Conservation (phyloP, 2,329 filamentous ascomycete genomes). For the Monilinia polystroma region DNA sequence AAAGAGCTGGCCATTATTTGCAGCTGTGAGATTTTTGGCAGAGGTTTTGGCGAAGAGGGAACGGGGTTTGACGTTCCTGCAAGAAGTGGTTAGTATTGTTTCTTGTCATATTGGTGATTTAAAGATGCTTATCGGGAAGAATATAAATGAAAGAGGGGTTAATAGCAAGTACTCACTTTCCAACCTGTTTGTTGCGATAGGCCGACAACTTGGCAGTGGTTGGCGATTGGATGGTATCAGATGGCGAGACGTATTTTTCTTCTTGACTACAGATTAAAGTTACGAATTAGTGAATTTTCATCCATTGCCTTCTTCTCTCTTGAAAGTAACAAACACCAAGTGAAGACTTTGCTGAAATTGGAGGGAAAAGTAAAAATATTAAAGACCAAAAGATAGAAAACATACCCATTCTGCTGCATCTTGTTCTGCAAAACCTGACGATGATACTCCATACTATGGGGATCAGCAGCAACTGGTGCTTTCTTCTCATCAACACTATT, state of each 20-base stretch:
- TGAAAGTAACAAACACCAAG: neutral
- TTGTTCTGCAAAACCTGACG: constrained; percentile 72
- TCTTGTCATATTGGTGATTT: neutral
- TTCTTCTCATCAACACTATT: constrained; percentile 30
- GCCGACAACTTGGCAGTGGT: constrained; percentile 80
- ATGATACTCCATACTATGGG: constrained; percentile 74
- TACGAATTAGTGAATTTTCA: constrained; percentile 2
- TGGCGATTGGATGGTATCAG: constrained; percentile 86
- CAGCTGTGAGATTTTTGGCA: constrained; percentile 55
- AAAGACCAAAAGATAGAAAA: constrained; percentile 25
- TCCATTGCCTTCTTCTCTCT: neutral
- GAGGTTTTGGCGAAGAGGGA: constrained; percentile 67
- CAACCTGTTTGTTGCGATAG: constrained; percentile 75
- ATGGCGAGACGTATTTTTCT: constrained; percentile 69
- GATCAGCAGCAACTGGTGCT: constrained; percentile 36
- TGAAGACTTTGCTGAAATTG: neutral
- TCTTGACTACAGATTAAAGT: constrained; percentile 28
- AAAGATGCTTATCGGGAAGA: neutral
- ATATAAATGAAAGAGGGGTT: neutral
- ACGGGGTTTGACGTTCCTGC: constrained; percentile 60
- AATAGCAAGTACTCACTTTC: constrained; percentile 59
- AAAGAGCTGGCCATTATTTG: constrained; percentile 31
- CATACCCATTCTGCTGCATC: constrained; percentile 66
- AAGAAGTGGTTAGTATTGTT: constrained; percentile 35
- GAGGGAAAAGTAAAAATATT: neutral